Evolutionary conservation across 129 eudicot species (phyloP).

Genomic region (Rutidosis leptorrhynchoides): DNA sequence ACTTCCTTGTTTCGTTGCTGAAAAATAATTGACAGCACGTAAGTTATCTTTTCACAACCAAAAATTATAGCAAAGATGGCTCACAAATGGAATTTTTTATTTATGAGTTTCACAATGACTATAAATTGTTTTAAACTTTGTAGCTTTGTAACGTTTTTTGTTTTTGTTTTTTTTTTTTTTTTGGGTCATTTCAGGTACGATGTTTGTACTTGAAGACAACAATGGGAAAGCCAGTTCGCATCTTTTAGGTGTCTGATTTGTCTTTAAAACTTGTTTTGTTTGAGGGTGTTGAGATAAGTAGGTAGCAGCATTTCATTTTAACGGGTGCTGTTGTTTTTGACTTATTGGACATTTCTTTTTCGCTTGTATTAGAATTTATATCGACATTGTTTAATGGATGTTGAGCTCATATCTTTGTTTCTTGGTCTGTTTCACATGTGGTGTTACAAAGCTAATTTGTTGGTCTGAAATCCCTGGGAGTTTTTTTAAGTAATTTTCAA

Average conservation of each 20-base stretch:
- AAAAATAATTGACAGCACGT: constrained; percentile 71
- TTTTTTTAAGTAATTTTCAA: too few species aligned
- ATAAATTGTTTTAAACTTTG: too few species aligned
- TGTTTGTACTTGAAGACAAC: too few species aligned
- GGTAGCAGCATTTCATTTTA: constrained; percentile 14
- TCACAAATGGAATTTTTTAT: not conserved
- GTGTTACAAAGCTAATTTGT: too few species aligned
- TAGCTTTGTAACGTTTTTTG: not conserved
- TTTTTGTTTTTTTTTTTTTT: too few species aligned
- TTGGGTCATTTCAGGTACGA: too few species aligned
- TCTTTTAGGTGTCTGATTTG: constrained; percentile 31
- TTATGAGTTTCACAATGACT: not conserved
- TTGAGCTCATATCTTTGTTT: not conserved
- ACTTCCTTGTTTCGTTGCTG: constrained; percentile 53
- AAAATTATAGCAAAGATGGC: not conserved
- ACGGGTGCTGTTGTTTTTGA: constrained; percentile 26
- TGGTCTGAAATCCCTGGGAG: too few species aligned
- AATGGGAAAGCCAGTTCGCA: constrained; percentile 43
- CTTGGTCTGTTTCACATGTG: not conserved
- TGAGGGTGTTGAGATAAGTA: constrained; percentile 8
- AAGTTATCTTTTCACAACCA: constrained; percentile 9
- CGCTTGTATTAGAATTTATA: constrained; percentile 11
- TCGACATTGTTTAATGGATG: constrained; percentile 12
- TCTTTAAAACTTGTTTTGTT: constrained; percentile 17
- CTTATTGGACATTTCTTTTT: constrained; percentile 21